phyloP scores from a whole-genome alignment of 176 grass and related monocot species.

The Triticum turgidum region DNA sequence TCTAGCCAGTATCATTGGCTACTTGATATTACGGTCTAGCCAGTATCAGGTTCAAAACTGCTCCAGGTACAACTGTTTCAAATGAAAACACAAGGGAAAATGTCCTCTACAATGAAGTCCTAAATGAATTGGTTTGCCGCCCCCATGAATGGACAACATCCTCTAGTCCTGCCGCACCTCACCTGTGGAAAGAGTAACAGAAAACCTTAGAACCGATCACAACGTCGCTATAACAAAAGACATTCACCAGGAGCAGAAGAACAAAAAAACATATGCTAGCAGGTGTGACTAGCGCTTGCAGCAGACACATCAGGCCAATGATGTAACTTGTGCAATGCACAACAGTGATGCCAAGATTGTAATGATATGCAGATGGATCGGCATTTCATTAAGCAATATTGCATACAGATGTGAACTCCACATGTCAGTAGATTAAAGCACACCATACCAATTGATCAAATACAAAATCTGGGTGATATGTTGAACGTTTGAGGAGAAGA shows the following conservation, averaged over 20 bases:
- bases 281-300: neutral
- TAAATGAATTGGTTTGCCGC: neutral
- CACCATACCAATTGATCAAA: neutral
- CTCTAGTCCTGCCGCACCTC: neutral
- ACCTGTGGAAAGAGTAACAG: neutral
- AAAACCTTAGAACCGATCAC: neutral
- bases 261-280: neutral
- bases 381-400: neutral
- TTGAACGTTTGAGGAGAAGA: neutral
- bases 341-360: neutral
- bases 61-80: slow-evolving; percentile 9
- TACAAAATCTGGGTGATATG: neutral
- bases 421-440: neutral
- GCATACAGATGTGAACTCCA: neutral
- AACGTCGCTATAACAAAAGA: neutral
- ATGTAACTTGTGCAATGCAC: neutral
- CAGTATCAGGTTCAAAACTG: neutral
- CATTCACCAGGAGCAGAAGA: neutral
- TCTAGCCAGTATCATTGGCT: neutral
- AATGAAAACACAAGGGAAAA: slow-evolving; percentile 5
- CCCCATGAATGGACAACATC: neutral
- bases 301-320: neutral
- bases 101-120: slow-evolving; percentile 9
- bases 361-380: neutral
- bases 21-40: neutral